These are phyloP conservation scores for Nicotiana tabacum DNA, from an alignment of 257 asterid genomes.

Conservation along the genomic window DNA sequence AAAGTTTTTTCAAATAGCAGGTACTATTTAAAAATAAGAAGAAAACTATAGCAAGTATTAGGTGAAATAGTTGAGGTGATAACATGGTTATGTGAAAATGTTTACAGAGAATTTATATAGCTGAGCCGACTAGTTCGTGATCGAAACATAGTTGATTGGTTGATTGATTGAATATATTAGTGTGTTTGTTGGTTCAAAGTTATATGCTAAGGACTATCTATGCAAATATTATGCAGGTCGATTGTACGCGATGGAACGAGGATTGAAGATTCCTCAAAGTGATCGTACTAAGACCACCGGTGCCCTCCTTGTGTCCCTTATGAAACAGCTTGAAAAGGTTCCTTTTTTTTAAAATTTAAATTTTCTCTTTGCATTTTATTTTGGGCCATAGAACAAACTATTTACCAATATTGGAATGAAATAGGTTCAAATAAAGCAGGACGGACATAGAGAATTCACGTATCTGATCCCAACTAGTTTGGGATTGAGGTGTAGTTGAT, in stretches of 20 bases:
- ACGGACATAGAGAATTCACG: neutral
- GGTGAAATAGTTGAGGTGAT: neutral
- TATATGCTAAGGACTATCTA: neutral
- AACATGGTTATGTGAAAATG: too few species aligned
- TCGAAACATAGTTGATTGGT: neutral
- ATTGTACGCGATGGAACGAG: conserved; percentile 94
- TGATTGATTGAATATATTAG: too few species aligned
- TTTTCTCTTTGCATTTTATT: neutral
- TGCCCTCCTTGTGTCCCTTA: conserved; percentile 73
- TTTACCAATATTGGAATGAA: neutral
- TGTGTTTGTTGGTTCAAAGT: neutral
- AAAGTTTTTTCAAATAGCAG: too few species aligned
- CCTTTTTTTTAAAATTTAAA: too few species aligned
- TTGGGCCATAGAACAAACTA: neutral
- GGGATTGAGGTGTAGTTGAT: neutral
- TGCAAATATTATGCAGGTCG: conserved; percentile 50
- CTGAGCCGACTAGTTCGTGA: neutral
- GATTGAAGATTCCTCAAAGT: conserved; percentile 70
- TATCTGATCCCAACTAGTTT: neutral
- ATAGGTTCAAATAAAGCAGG: neutral
- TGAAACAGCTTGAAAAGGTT: conserved; percentile 96
- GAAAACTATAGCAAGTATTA: neutral
- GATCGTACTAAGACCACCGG: conserved; percentile 83
- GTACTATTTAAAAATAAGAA: too few species aligned
- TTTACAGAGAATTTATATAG: neutral